These are phyloP conservation scores for Raphanus sativus DNA, from an alignment of 345 rosid species.

Conservation along the genomic window DNA sequence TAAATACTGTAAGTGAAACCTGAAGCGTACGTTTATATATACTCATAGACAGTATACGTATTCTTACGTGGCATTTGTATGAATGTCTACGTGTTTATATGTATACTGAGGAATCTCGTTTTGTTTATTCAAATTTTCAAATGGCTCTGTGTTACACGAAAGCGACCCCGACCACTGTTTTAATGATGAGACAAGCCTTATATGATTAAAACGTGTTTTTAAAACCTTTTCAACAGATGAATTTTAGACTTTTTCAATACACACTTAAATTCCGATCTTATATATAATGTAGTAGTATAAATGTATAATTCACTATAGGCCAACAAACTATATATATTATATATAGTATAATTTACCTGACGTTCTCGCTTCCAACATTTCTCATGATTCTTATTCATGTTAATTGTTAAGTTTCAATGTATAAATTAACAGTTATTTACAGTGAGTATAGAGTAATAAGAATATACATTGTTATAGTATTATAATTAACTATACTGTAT, in stretches of 20 bases:
- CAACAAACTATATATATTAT: background rate
- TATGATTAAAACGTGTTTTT: background rate
- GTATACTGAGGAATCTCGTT: conserved; percentile 29
- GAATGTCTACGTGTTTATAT: conserved; percentile 23
- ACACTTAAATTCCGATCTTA: background rate
- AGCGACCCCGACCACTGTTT: conserved; percentile 32
- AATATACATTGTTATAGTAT: background rate
- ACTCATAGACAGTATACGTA: conserved; percentile 19
- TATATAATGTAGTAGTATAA: background rate
- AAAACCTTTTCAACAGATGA: background rate
- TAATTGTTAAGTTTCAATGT: background rate
- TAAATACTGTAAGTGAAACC: conserved; percentile 2
- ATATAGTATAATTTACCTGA: background rate
- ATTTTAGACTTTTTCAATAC: background rate
- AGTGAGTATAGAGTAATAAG: background rate
- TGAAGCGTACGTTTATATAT: conserved; percentile 4
- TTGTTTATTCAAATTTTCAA: conserved; percentile 8
- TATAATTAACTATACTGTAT: too few species aligned
- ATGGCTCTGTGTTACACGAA: conserved; percentile 30
- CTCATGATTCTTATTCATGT: background rate
- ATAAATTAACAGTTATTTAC: background rate
- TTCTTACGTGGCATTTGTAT: conserved; percentile 31
- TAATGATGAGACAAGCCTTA: conserved; percentile 30
- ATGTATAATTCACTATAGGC: background rate
- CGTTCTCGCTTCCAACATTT: background rate